Conservation (phyloP, 2,329 filamentous ascomycete genomes). For the Colletotrichum horii region DNA sequence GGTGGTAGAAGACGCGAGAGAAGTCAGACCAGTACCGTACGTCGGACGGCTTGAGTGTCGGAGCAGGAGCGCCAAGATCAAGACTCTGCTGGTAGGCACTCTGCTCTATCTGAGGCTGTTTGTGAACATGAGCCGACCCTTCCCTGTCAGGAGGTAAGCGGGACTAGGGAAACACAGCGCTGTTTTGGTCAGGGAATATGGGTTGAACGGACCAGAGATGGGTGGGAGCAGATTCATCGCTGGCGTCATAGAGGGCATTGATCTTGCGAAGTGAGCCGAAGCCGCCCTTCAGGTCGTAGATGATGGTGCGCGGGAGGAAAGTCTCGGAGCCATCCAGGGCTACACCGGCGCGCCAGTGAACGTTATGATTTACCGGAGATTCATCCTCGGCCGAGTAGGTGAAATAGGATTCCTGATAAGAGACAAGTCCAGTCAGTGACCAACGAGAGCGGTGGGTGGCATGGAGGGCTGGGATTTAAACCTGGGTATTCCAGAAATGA, state of each 20-base stretch:
- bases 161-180: neutral
- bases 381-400: constrained; percentile 76
- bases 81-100: constrained; percentile 82
- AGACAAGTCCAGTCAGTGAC: neutral
- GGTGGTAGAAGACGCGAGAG: constrained; percentile 90
- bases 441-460: neutral
- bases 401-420: constrained; percentile 88
- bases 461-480: constrained; percentile 32
- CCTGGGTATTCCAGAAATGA: constrained; percentile 97
- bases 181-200: neutral
- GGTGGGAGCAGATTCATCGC: constrained; percentile 27
- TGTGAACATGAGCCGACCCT: constrained; percentile 71
- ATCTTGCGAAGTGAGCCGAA: constrained; percentile 89
- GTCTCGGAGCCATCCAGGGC: constrained; percentile 87
- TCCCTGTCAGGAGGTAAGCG: constrained; percentile 52
- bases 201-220: constrained; percentile 37
- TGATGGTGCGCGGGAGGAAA: constrained; percentile 86
- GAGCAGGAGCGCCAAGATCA: constrained; percentile 70
- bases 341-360: constrained; percentile 86
- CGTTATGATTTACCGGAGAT: constrained; percentile 77
- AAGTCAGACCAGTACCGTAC: constrained; percentile 99
- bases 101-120: constrained; percentile 68
- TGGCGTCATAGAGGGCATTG: constrained; percentile 81
- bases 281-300: constrained; percentile 94
- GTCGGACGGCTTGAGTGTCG: constrained; percentile 68